phyloP scores from a whole-genome alignment of 202 grass and related monocot genomes.

The Setaria italica region DNA sequence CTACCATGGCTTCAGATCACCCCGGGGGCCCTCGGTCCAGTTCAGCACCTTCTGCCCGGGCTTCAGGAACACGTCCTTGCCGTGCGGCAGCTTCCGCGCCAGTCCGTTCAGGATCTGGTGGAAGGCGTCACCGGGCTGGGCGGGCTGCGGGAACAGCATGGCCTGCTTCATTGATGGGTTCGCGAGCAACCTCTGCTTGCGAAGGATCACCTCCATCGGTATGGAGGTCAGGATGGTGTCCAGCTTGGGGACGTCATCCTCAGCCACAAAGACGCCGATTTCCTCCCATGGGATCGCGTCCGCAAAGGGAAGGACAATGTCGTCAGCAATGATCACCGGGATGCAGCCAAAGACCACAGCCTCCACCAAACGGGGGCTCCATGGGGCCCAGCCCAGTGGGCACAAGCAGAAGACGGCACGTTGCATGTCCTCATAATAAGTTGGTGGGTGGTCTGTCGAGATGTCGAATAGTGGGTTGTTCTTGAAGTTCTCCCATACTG shows the following conservation, averaged over 20 bases:
- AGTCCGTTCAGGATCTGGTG: slow-evolving; percentile 91
- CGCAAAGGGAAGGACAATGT: slow-evolving; percentile 84
- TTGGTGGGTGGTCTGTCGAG: slow-evolving; percentile 79
- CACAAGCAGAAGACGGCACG: slow-evolving; percentile 86
- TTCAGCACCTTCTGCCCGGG: slow-evolving; percentile 73
- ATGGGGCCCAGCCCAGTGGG: slow-evolving; percentile 89
- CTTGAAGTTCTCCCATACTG: slow-evolving; percentile 98
- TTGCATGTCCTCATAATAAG: slow-evolving; percentile 97
- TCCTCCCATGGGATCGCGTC: slow-evolving; percentile 94
- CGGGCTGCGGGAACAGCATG: slow-evolving; percentile 86
- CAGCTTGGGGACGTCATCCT: slow-evolving; percentile 84
- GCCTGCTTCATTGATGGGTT: slow-evolving; percentile 96
- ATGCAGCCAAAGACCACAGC: slow-evolving; percentile 88
- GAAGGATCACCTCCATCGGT: slow-evolving; percentile 73
- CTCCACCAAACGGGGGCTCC: slow-evolving; percentile 93
- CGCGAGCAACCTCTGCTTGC: slow-evolving; percentile 84
- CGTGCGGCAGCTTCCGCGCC: slow-evolving; percentile 76
- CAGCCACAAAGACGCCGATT: slow-evolving; percentile 83
- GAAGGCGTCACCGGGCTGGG: slow-evolving; percentile 77
- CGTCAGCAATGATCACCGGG: slow-evolving; percentile 86
- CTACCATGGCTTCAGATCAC: slow-evolving; percentile 92
- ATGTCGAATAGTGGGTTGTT: slow-evolving; percentile 94
- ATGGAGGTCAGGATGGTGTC: slow-evolving; percentile 91
- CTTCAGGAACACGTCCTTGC: slow-evolving; percentile 60
- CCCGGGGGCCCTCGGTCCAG: slow-evolving; percentile 86